phyloP scores from a whole-genome alignment of 2,329 filamentous ascomycete genomes.

The Fusarium algeriense region DNA sequence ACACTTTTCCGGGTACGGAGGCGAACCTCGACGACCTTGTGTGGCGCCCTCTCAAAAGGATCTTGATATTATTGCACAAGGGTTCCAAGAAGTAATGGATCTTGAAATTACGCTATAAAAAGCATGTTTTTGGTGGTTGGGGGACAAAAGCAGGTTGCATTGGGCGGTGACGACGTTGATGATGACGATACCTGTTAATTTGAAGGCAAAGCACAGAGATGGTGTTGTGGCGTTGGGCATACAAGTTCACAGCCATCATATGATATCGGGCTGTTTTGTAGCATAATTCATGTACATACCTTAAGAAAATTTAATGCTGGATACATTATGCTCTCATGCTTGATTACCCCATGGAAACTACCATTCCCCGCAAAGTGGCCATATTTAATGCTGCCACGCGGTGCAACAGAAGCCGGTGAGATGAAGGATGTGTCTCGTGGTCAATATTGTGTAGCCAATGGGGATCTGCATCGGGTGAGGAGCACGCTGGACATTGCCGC shows the following conservation, averaged over 20 bases:
- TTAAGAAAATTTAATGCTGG: constrained; percentile 8
- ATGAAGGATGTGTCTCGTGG: constrained; percentile 13
- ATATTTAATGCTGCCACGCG: constrained; percentile 3
- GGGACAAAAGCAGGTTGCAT: constrained; percentile 31
- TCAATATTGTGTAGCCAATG: constrained; percentile 10
- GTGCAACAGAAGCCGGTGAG: constrained; percentile 17
- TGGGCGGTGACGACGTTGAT: constrained; percentile 17
- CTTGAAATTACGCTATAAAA: constrained; percentile 47
- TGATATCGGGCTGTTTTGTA: constrained; percentile 26
- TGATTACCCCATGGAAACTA: constrained; percentile 42
- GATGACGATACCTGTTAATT: constrained; percentile 39
- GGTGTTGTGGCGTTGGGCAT: constrained; percentile 44
- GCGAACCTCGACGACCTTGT: constrained; percentile 57
- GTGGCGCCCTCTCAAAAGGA: constrained; percentile 50
- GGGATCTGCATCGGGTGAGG: not conserved
- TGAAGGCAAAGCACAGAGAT: constrained; percentile 28
- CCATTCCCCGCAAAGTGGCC: constrained; percentile 32
- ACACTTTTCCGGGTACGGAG: constrained; percentile 55
- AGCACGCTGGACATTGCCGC: constrained; percentile 37
- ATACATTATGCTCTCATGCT: not conserved
- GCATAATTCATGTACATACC: constrained; percentile 25
- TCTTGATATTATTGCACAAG: constrained; percentile 51
- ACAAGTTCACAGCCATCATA: constrained; percentile 13
- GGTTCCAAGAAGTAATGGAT: constrained; percentile 53
- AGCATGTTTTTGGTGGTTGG: not conserved